These are phyloP conservation scores for Exophiala viscosa DNA, from an alignment of 2,329 filamentous ascomycete genomes.

Conservation along the genomic window DNA sequence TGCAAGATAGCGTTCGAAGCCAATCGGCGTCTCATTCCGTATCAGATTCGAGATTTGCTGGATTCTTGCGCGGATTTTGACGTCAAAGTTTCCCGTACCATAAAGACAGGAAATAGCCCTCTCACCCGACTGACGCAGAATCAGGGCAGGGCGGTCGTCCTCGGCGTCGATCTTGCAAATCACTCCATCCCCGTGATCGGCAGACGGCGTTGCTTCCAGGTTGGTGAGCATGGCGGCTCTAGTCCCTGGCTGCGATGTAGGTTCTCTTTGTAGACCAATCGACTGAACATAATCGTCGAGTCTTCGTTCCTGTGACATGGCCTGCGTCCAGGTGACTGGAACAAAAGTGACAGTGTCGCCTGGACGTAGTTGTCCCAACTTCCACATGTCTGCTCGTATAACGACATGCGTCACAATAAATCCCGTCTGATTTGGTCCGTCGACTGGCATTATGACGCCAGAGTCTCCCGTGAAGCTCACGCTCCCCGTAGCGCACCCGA, in stretches of 20 bases:
- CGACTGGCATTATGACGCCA: conserved; percentile 55
- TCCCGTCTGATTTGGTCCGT: conserved; percentile 58
- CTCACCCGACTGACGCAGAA: not conserved
- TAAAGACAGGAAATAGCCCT: conserved; percentile 1
- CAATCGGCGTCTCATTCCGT: not conserved
- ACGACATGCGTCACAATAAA: conserved; percentile 55
- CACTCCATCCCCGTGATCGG: no score
- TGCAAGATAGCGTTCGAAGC: not conserved
- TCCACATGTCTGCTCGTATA: conserved; percentile 56
- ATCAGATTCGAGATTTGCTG: not conserved
- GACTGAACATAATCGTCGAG: not conserved
- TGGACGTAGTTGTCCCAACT: conserved; percentile 51
- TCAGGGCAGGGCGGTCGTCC: not conserved
- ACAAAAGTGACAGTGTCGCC: conserved; percentile 32
- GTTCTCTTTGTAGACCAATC: not conserved
- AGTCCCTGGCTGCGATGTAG: no score
- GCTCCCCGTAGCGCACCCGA: conserved; percentile 56
- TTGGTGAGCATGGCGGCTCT: no score
- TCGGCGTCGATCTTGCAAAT: not conserved
- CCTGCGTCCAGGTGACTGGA: not conserved
- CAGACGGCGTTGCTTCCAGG: no score
- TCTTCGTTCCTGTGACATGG: not conserved
- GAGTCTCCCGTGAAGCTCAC: conserved; percentile 60
- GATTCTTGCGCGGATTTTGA: not conserved
- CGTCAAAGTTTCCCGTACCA: not conserved